Base-by-base conservation (phyloP, 805 yeast species). In the Myxozyma nipponensis region DNA sequence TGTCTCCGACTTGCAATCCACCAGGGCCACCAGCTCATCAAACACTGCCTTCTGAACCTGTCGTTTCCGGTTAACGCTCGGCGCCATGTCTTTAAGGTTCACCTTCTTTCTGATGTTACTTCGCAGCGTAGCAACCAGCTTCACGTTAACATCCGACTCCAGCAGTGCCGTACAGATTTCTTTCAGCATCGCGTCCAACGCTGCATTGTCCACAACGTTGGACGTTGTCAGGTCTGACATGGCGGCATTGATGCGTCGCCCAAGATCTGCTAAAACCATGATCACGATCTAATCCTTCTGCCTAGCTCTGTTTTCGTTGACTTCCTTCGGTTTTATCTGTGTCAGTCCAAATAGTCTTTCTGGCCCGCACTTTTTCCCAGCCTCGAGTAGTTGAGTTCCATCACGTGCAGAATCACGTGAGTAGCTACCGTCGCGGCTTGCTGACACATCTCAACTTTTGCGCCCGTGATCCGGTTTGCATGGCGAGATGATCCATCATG, bases 91-190 rank as follows among this genome's bases (percentile, higher is more conserved):
- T 23, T 74, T 74, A 25, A 71, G 71, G 47, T 77, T 75, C 44
- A 87, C 74, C 36, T 77, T 78, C 37, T 71, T 63, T 62, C 80
- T 81, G 59, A 91, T 77, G 60, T 84, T 82, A 58, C 79, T 84
- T 64, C 96, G 78, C 54, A 91, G 71, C 56, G 76, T 77, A 35
- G 86, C 81, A 25, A 91, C 98, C 42, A 91, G 74, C 60, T 78
- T 80, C 65, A 93, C 82, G 64, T 93, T 93, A 22, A 91, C 98
- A 69, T 91, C 98, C n/a, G 93, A 77, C 68, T 90, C 96, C 50
- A 93, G 73, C 50, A 91, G 76, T 0, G 98, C 98, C 52, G 86
- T 83, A 51, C 95, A 86, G 45, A 91, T 83, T 62, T 86, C 95
- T 66, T 91, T 91, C 61, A 93, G 72, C 83, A 90, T 79, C 28